These are phyloP conservation scores for Theobroma cacao DNA, from an alignment of 345 rosid genomes.

Conservation along the genomic window DNA sequence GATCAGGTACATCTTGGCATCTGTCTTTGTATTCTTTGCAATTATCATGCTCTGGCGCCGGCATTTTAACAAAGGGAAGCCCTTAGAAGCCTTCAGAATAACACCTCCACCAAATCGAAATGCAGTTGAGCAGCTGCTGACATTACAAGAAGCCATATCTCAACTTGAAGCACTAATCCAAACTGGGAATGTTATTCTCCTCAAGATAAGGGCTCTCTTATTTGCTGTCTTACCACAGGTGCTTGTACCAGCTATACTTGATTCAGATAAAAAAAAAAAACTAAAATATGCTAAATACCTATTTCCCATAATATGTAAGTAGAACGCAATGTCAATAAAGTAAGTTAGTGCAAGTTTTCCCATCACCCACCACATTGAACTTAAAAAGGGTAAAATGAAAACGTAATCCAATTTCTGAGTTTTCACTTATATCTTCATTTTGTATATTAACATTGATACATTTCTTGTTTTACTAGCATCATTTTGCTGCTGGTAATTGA, in stretches of 20 bases:
- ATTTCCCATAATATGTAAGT: not conserved
- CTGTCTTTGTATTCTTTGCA: conserved; percentile 44
- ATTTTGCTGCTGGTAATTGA: not conserved
- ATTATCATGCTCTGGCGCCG: conserved; percentile 64
- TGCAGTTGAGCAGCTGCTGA: conserved; percentile 87
- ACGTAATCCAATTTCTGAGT: not conserved
- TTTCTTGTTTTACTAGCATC: not conserved
- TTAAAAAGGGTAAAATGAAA: not conserved
- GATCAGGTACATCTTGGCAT: conserved; percentile 62
- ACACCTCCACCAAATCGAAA: conserved; percentile 67
- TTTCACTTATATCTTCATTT: not conserved
- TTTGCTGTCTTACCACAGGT: conserved; percentile 87
- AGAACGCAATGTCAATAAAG: not conserved
- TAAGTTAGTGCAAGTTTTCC: not conserved
- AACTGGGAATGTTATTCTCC: conserved; percentile 67
- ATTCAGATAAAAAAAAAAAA: not conserved
- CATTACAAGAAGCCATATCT: conserved; percentile 70
- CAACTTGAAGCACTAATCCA: conserved; percentile 76
- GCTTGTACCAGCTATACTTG: conserved; percentile 13
- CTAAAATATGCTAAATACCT: not conserved
- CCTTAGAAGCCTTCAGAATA: conserved; percentile 60
- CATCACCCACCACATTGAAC: not conserved
- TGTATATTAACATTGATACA: too few species aligned
- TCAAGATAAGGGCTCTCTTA: conserved; percentile 84
- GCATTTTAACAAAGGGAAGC: conserved; percentile 47